Evolutionary conservation across 2,329 filamentous ascomycete genomes (phyloP).

Genomic region (Lasiodiplodia theobromae): DNA sequence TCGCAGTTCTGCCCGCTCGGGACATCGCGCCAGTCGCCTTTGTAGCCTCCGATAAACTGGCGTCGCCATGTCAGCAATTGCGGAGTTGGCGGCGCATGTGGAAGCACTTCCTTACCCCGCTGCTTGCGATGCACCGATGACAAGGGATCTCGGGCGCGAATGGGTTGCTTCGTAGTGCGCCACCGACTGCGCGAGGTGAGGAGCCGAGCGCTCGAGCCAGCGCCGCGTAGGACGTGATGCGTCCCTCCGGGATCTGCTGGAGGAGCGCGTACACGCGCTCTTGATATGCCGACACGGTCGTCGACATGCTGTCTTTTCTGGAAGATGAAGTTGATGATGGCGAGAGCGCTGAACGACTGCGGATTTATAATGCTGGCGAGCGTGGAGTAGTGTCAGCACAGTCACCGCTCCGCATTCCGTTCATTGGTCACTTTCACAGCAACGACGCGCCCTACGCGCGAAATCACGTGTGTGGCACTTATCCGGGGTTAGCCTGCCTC

Average conservation of each 20-base stretch:
- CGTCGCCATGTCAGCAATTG: slow-evolving; percentile 14
- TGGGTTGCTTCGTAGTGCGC: slow-evolving; percentile 77
- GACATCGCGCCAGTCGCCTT: slow-evolving; percentile 68
- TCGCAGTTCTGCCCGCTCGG: slow-evolving; percentile 67
- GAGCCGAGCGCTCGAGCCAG: slow-evolving; percentile 72
- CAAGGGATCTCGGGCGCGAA: slow-evolving; percentile 85
- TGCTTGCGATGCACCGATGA: slow-evolving; percentile 79
- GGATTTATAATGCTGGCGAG: not conserved
- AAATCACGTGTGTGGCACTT: slow-evolving; percentile 3
- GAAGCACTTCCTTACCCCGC: slow-evolving; percentile 60
- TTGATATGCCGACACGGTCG: slow-evolving; percentile 44
- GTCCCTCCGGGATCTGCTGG: slow-evolving; percentile 77
- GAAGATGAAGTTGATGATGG: not conserved
- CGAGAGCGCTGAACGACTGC: not conserved
- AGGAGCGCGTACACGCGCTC: slow-evolving; percentile 71
- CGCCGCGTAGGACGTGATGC: slow-evolving; percentile 78
- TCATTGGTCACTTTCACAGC: slow-evolving; percentile 17
- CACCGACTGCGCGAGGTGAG: slow-evolving; percentile 78
- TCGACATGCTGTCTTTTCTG: slow-evolving; percentile 30
- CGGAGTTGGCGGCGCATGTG: not conserved
- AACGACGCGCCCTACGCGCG: slow-evolving; percentile 3
- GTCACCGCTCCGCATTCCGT: not conserved
- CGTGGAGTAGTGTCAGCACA: not conserved
- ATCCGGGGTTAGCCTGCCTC: not conserved
- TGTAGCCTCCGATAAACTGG: slow-evolving; percentile 69